These are phyloP conservation scores for Fusarium fujikuroi DNA, from an alignment of 2,329 filamentous ascomycete species.

Conservation along the genomic window DNA sequence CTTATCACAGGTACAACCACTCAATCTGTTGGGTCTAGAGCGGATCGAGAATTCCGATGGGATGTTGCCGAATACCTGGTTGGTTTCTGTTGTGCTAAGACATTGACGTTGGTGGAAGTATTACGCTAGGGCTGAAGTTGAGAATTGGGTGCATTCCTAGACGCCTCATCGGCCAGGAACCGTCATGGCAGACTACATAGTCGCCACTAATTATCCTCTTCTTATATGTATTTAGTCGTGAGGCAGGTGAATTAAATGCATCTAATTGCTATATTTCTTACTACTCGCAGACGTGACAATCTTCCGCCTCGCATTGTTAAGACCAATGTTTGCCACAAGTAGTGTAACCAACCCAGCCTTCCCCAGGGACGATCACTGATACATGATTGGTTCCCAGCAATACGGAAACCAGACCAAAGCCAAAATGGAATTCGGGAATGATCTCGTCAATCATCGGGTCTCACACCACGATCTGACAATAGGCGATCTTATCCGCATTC, in stretches of 20 bases:
- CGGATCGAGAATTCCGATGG: too few species aligned
- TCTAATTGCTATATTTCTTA: neutral
- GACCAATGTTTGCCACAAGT: neutral
- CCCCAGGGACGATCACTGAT: neutral
- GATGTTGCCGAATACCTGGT: neutral
- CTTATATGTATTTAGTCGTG: accelerated
- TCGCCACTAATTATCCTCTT: neutral
- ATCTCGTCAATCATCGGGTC: neutral
- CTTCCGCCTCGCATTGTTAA: neutral
- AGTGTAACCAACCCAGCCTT: neutral
- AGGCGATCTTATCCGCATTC: neutral
- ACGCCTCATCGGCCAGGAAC: neutral
- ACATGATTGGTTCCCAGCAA: neutral
- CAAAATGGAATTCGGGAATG: neutral
- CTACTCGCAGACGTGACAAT: neutral
- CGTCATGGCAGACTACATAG: accelerated
- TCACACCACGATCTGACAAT: neutral
- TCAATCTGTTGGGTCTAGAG: neutral
- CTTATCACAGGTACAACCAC: neutral
- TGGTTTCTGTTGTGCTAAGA: neutral
- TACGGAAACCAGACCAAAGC: neutral
- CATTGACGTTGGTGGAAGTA: neutral
- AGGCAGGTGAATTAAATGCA: accelerated
- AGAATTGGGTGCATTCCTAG: conserved; percentile 2
- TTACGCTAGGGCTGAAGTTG: neutral